Percentiles rank a stretch among this genome's conserved stretches.
Conservation (phyloP, 208 protist species). For the Trichomonas gallinae region DNA sequence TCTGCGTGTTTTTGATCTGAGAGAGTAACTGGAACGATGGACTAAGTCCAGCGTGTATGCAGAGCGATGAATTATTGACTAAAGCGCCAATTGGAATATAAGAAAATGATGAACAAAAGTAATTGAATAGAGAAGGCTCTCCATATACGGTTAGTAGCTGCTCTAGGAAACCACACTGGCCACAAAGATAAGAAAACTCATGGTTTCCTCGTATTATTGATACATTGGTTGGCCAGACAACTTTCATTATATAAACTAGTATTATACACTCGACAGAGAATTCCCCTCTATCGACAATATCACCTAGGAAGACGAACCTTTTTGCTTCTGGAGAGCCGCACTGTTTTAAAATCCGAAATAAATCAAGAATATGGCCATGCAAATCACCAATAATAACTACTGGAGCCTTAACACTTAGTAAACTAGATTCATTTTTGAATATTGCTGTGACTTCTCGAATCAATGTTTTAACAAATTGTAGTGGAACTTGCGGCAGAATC, state of each 20-base stretch:
- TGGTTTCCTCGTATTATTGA: constrained; percentile 25
- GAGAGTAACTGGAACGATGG: neutral
- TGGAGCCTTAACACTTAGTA: neutral
- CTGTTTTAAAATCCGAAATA: neutral
- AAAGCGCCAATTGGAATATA: neutral
- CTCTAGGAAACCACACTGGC: neutral
- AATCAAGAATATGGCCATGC: constrained; percentile 23
- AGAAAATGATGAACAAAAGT: neutral
- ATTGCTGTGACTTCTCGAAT: neutral
- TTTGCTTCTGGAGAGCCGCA: neutral
- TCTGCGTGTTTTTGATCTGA: neutral
- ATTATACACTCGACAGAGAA: neutral
- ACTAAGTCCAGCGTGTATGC: neutral
- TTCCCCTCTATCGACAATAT: constrained; percentile 23
- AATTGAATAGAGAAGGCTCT: neutral
- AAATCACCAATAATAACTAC: neutral
- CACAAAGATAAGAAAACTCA: neutral
- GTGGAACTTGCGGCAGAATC: neutral
- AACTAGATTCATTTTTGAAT: neutral
- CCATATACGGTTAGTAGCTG: neutral
- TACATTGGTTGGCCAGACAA: neutral
- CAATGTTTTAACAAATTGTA: neutral
- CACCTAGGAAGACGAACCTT: constrained; percentile 19
- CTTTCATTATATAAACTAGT: constrained; percentile 10
- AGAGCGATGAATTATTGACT: neutral